Percentiles rank a stretch among this genome's conserved stretches.
phyloP scores from a whole-genome alignment of 805 yeast genomes.

The Saccharomycopsis sp. region DNA sequence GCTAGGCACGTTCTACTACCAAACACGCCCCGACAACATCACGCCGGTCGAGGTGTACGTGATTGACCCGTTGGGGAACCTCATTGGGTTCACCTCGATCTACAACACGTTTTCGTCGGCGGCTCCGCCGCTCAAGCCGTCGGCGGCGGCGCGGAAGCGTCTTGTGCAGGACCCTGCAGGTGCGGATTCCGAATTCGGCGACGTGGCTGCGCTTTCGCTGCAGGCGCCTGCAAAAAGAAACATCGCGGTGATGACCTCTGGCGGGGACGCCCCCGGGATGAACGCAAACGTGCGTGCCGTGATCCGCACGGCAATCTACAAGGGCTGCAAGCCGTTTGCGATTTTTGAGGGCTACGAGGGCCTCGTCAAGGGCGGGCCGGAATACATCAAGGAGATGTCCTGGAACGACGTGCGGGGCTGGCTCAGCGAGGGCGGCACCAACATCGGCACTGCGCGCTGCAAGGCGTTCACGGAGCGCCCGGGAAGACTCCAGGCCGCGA shows the following conservation, averaged over 20 bases:
- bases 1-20: constrained; percentile 31
- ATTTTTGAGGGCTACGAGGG: constrained; percentile 74
- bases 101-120: constrained; percentile 49
- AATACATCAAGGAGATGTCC: constrained; percentile 48
- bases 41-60: constrained; percentile 71
- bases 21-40: constrained; percentile 63
- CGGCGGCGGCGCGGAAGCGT: not conserved
- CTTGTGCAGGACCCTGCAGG: not conserved
- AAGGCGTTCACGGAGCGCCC: constrained; percentile 56
- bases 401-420: constrained; percentile 74
- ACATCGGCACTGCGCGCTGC: constrained; percentile 74
- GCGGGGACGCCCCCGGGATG: constrained; percentile 83
- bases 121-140: not conserved
- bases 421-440: constrained; percentile 67
- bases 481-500: constrained; percentile 59
- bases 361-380: constrained; percentile 54
- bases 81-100: constrained; percentile 71
- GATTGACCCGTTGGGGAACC: constrained; percentile 76
- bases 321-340: constrained; percentile 60
- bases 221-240: constrained; percentile 30
- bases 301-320: constrained; percentile 57
- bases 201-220: not conserved
- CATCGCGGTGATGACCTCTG: constrained; percentile 75
- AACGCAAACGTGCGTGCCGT: constrained; percentile 71
- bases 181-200: not conserved